Evolutionary conservation across 768 basidiomycete species (phyloP), one percentile per base, ranked within the genome.

Genomic region (Pulveroboletus sp.): DNA sequence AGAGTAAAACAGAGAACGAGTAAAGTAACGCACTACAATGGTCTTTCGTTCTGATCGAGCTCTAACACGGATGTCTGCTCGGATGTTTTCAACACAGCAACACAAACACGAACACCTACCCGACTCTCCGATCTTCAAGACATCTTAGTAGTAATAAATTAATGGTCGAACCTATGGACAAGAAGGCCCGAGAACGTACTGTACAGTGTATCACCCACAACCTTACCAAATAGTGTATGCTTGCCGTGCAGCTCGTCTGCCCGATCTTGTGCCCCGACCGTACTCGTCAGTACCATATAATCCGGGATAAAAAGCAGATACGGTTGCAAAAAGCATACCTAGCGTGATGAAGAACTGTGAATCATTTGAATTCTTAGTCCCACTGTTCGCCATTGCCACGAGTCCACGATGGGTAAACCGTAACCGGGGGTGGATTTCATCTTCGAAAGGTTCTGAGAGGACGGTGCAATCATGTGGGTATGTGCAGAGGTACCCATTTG

Each of bases 331-430:
- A 15, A 56, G 9, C 66, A 18, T 35, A 91, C 93, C 88, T 0
- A 98, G 81, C 0, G 96, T 98, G 43, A 98, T 85, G 64, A 97
- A 86, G 70, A 93, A 98, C 66, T 98, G 95, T 0, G 92, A 95
- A 47, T 90, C 87, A 57, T 99, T 99, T 4, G 89, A 83, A 62
- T 94, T 79, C 67, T 88, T 90, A 27, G 76, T 76, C 9, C 93
- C 92, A 50, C 79, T 84, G 60, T 96, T 96, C 5, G 96, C 96
- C 90, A 96, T 94, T 1, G 78, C 96, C 1, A 99, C 84, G 3
- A 98, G 68, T 0, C 96, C 96, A 46, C 96, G 86, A 61, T 98
- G 88, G 0, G 82, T 71, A 67, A 89, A 97, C 35, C 89, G 85
- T 52, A 99, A 73, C 33, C 96, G 81, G 4, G 93, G 92, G 59